Base-by-base conservation (phyloP, 1,139 yeast genomes). In the Yamadazyma songkhlaensis region DNA sequence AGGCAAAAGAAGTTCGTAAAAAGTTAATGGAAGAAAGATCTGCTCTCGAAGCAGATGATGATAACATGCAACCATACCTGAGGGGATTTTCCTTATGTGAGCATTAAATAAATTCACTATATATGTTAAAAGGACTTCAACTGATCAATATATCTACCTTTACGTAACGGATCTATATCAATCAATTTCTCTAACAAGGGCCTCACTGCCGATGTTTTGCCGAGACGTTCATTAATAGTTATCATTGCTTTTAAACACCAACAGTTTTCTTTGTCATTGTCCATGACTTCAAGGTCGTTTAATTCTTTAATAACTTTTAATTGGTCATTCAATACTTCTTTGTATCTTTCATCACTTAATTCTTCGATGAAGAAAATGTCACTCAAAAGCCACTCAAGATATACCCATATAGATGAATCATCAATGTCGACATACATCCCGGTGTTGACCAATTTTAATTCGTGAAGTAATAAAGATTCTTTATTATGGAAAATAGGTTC, bases 381-480 rank as follows among this genome's bases (percentile, higher is more conserved):
- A 5, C 81, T 74, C 9, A 89, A 59, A 14, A 92, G 64, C 97
- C 97, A 92, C 37, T 81, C 75, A 41, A 87, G 72, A 57, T 90
- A 92, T 4, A 84, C 72, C 97, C 98, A 92, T 1, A 88, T 83
- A 0, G 96, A 85, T 35, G 94, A 92, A 55, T 92, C 97, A 34
- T 87, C 95, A 0, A 95, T 90, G 56, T 92, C 97, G 49, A 95
- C 88, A 54, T 81, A 88, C 63, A 89, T 78, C 0, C 97, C 98
- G 22, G 88, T 84, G 41, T 82, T 82, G 34, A 88, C 71, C 47
- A 85, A 72, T 9, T 74, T 74, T 29, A 89, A 61, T 54, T 92
- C 99, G 25, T 68, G 64, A 1, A 50, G 44, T 12, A 88, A 20
- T 8, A 38, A 31, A 10, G 25, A 14, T 10, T n/a, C 21, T 24